Base-by-base conservation (phyloP, 2,329 filamentous ascomycete species). In the Calonectria montana region DNA sequence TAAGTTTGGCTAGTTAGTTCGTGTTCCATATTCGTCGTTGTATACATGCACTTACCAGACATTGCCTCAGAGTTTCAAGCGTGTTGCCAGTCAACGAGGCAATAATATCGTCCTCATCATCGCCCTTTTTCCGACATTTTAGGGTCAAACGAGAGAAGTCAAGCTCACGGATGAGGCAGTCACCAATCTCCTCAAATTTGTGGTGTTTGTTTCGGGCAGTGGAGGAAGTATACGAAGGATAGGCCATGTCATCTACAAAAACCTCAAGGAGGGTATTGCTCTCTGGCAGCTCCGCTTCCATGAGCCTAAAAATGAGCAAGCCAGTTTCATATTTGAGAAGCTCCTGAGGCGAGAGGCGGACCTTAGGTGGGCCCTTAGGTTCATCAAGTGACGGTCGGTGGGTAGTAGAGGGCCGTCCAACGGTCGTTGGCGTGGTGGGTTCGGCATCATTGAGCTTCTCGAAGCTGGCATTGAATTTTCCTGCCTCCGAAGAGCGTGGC, bases 131-230 rank as follows among this genome's bases (percentile, higher is more conserved):
- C 50, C 95, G 92, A 59, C 98, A 88, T 69, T 95, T 94, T 75
- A 99, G 89, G 0, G 96, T 98, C 70, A 99, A 91, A 76, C 93
- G 94, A 3, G 97, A 99, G 78, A 98, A 96, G 75, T 99, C 97
- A n/a, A 99, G 89, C 83, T 99, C 97, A 73, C 97, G 94, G 72
- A 99, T 94, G 84, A 99, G 95, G 66, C 95, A 97, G 83, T 99
- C 97, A 61, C 96, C 96, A 80, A 96, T 95, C 84, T 99, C 97
- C 77, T 97, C 94, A 83, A 98, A 95, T 65, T 91, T 94, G 80
- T 92, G 90, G 13, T 88, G 86, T 77, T 88, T 93, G 47, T 88
- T 89, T 79, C 91, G 92, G 37, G 95, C 93, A 74, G 92, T 94
- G 1, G 94, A 91, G 13, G 95, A 97, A 2, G 91, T 88, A 81